Conservation (phyloP, 2,329 filamentous ascomycete species). For the Aspergillus sergii region DNA sequence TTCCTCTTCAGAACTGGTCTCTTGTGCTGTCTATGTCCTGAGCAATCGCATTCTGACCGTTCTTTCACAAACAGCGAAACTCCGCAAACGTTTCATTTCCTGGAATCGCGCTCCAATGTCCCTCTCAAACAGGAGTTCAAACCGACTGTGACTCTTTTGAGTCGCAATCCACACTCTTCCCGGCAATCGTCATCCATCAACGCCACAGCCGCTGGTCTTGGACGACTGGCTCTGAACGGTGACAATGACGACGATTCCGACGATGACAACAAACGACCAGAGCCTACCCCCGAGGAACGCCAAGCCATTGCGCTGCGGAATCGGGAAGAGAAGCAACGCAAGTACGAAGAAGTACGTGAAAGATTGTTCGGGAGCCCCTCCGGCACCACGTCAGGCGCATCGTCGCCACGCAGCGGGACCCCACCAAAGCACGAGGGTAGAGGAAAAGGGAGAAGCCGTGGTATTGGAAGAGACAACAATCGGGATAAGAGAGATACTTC, state of each 20-base stretch:
- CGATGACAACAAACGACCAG: constrained; percentile 63
- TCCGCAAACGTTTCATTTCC: constrained; percentile 72
- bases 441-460: constrained; percentile 52
- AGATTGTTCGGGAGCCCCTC: constrained; percentile 74
- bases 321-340: constrained; percentile 83
- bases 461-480: constrained; percentile 48
- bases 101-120: constrained; percentile 65
- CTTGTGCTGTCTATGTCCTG: neutral
- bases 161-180: constrained; percentile 69
- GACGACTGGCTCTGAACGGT: constrained; percentile 49
- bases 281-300: constrained; percentile 74
- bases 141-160: constrained; percentile 79
- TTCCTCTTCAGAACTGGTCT: neutral
- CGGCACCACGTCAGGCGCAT: constrained; percentile 54
- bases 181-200: constrained; percentile 54
- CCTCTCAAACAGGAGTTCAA: constrained; percentile 75
- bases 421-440: constrained; percentile 53
- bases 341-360: constrained; percentile 85
- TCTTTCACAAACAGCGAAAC: constrained; percentile 61
- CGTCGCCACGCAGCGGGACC: constrained; percentile 64
- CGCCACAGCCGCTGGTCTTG: constrained; percentile 46
- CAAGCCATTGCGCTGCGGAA: constrained; percentile 76
- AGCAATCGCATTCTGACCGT: constrained; percentile 12
- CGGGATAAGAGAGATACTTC: constrained; percentile 47
- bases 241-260: constrained; percentile 65